Evolutionary conservation across 129 eudicot species (phyloP), one percentile per base, ranked within the genome.

Genomic region (Heracleum sosnowskyi): DNA sequence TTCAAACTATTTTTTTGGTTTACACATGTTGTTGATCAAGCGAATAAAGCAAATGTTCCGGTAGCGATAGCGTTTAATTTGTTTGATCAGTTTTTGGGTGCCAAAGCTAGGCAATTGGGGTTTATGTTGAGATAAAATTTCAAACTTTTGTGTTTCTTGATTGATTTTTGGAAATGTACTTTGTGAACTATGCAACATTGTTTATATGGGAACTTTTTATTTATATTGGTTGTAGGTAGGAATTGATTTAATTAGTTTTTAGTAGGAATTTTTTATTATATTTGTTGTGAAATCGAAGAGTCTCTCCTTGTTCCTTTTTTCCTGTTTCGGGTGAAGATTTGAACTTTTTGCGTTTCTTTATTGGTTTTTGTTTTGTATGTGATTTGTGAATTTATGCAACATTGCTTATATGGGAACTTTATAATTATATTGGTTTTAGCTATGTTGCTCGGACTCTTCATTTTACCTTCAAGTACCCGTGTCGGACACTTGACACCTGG

Each of bases 211-310:
- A 26, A 60, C 13, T 6, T 60, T 60, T 55, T 28, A 28, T 11
- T 29, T 63, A 11, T 12, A 12, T 12, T 11, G 70, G 36, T 28
- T 22, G 31, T 55, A 18, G n/a, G 0, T 49, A 49, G 5, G 5
- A 96, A 96, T 79, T 45, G 92, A 79, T 92, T 96, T 46, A 89
- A 90, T 87, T 85, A 84, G 80, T 95, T 95, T 42, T 83, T 88
- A 73, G 98, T 72, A 80, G 98, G 45, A 97, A 95, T n/a, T 81
- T 96, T 46, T 97, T 97, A 92, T 96, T 77, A 92, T 96, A 97
- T 82, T 96, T 83, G 89, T 73, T 42, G n/a, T 0, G 80, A 84
- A 74, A 77, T 96, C 16, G 86, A 86, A 39, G 36, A 83, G 33
- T 57, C 77, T 41, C 84, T 92, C 37, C 83, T 82, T 0, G 87